Conservation (phyloP, 305 asterid species). For the Plantago rigida region DNA sequence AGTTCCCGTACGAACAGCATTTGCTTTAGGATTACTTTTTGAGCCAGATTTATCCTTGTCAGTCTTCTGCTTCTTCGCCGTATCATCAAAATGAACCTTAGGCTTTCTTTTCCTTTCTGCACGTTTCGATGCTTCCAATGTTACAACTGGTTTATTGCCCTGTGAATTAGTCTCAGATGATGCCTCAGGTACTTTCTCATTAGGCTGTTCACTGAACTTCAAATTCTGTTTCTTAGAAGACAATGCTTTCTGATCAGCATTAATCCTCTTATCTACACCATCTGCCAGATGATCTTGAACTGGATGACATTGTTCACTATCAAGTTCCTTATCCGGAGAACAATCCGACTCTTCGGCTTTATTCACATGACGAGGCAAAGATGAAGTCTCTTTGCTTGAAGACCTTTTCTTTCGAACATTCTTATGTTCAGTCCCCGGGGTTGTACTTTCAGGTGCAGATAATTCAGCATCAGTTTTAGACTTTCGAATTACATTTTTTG, state of each 20-base stretch:
- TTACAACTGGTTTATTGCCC: slow-evolving; percentile 34
- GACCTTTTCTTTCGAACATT: slow-evolving; percentile 44
- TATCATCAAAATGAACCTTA: slow-evolving; percentile 25
- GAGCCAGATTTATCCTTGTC: slow-evolving; percentile 41
- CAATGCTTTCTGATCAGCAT: slow-evolving; percentile 36
- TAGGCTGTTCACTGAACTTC: slow-evolving; percentile 31
- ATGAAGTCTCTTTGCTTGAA: slow-evolving; percentile 44
- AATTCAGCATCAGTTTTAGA: slow-evolving; percentile 44
- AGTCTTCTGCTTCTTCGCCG: slow-evolving; percentile 41
- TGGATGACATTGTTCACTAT: slow-evolving; percentile 30
- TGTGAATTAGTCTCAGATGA: slow-evolving; percentile 35
- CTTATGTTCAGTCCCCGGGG: slow-evolving; percentile 36
- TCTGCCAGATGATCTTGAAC: slow-evolving; percentile 44
- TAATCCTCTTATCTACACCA: slow-evolving; percentile 32
- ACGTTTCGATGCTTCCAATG: slow-evolving; percentile 32
- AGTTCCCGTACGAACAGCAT: slow-evolving; percentile 34
- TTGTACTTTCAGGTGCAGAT: slow-evolving; percentile 40
- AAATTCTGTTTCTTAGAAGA: slow-evolving; percentile 40
- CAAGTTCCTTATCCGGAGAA: slow-evolving; percentile 31
- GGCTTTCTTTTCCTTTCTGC: slow-evolving; percentile 51
- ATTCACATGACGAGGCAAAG: slow-evolving; percentile 32
- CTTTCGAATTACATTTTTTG: slow-evolving; percentile 50
- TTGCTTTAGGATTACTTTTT: slow-evolving; percentile 33
- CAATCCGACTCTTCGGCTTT: slow-evolving; percentile 35
- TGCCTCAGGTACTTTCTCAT: slow-evolving; percentile 32